A percentile compares a stretch with the other conserved stretches of the same genome.
Evolutionary conservation across 2,329 filamentous ascomycete species (phyloP).

Genomic region (Apiospora arundinis): DNA sequence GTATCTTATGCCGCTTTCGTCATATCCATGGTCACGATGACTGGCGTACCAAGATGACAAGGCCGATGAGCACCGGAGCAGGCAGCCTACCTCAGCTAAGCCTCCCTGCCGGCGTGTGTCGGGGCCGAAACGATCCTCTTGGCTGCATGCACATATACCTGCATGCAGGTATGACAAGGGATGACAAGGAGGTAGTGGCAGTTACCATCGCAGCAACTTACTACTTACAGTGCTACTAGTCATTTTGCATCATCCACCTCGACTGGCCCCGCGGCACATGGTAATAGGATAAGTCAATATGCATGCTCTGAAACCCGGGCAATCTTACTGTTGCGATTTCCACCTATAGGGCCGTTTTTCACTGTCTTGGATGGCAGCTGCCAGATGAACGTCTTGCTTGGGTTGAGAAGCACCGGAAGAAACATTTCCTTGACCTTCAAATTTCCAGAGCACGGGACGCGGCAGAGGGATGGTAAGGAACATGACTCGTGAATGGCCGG

Average conservation of each 20-base stretch:
- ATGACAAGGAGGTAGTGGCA: not conserved
- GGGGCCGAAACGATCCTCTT: not conserved
- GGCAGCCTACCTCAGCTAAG: not conserved
- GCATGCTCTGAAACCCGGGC: not conserved
- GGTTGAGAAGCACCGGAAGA: not conserved
- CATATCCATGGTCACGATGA: not conserved
- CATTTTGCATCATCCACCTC: not conserved
- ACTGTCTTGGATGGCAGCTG: not conserved
- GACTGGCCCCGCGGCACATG: not conserved
- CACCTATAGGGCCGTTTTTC: not conserved
- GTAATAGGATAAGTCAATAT: not conserved
- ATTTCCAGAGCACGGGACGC: not conserved
- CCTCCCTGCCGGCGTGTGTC: not conserved
- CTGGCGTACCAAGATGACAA: not conserved
- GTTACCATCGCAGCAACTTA: not conserved
- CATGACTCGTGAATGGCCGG: not conserved
- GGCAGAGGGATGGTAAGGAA: not conserved
- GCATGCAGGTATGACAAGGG: not conserved
- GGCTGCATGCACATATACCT: not conserved
- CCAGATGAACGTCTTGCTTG: not conserved
- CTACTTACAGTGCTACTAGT: not conserved
- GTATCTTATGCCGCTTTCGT: conserved; percentile 8
- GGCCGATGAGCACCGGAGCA: not conserved
- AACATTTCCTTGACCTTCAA: not conserved
- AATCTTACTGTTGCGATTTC: not conserved